Evolutionary conservation across 331 rosid species (phyloP), one percentile per base, ranked within the genome.

Genomic region (Quercus lobata): DNA sequence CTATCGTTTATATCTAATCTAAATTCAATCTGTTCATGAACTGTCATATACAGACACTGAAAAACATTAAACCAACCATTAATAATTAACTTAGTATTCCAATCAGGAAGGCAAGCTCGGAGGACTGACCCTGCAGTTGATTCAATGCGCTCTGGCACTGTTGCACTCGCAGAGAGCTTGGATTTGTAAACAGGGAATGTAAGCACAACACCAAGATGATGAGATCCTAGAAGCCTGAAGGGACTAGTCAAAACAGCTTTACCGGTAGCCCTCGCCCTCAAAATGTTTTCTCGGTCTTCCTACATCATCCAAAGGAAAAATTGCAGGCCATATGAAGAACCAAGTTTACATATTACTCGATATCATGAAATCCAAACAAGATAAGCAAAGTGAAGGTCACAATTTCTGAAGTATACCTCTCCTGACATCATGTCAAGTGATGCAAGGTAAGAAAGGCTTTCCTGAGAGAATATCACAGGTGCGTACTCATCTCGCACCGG

Each of bases 371-470:
- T 56, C 24, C 12, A 57, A 77, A 56, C 37, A 44, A 76, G 9
- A 77, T 3, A 86, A 73, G 46, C 55, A 72, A 22, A 71, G 57
- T 6, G 27, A 80, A n/a, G 18, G 57, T 66, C 60, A 25, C 29
- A 19, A 30, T 56, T 79, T 12, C 44, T 57, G 69, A 9, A 65
- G 21, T 41, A 71, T 84, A 96, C 99, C 99, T 96, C 97, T 75
- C 99, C 99, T 1, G 99, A 96, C 99, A 96, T 96, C 99, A 96
- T 96, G 88, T 96, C 99, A 37, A 96, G 76, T 74, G 98, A 93
- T 78, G 92, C 91, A 19, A 96, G 88, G 80, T 96, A 93, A 71
- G 99, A 90, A 74, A 96, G 2, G 4, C 97, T 96, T 86, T 93
- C 97, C 79, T 93, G 99, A 0, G 93, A 89, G 76, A 96, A 96